Conservation (phyloP, 2,329 filamentous ascomycete genomes). For the Trichoderma breve region DNA sequence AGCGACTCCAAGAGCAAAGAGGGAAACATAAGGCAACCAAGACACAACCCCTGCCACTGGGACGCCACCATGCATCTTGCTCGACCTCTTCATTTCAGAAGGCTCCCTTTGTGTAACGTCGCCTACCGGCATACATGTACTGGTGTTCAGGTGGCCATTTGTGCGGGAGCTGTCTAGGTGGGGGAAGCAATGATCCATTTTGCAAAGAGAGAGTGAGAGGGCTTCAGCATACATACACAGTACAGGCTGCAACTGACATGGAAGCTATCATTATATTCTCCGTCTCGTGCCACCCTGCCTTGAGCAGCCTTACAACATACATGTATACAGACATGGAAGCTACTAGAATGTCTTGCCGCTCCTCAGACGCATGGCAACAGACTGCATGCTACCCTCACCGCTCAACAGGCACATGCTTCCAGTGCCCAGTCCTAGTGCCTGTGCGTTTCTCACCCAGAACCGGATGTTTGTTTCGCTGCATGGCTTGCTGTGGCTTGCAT, state of each 20-base stretch:
- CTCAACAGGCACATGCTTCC: neutral
- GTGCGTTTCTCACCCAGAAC: neutral
- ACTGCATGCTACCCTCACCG: neutral
- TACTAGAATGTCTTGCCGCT: neutral
- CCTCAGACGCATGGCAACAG: neutral
- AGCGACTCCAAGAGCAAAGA: neutral
- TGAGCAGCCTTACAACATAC: neutral
- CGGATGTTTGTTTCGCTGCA: neutral
- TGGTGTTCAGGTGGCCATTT: neutral
- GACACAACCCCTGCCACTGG: neutral
- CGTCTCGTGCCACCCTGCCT: neutral
- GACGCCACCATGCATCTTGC: neutral
- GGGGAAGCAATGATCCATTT: neutral
- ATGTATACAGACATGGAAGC: neutral
- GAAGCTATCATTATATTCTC: neutral
- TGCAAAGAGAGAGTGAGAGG: neutral
- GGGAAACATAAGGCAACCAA: neutral
- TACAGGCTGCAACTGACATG: neutral
- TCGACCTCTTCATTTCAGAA: neutral
- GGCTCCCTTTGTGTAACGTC: neutral
- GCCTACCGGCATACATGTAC: neutral
- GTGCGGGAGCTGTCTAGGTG: neutral
- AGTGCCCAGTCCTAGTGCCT: neutral
- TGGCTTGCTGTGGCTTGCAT: slow-evolving; percentile 2
- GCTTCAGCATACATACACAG: neutral